These are phyloP conservation scores for Mycena crocata DNA, from an alignment of 768 basidiomycete species.

Conservation along the genomic window DNA sequence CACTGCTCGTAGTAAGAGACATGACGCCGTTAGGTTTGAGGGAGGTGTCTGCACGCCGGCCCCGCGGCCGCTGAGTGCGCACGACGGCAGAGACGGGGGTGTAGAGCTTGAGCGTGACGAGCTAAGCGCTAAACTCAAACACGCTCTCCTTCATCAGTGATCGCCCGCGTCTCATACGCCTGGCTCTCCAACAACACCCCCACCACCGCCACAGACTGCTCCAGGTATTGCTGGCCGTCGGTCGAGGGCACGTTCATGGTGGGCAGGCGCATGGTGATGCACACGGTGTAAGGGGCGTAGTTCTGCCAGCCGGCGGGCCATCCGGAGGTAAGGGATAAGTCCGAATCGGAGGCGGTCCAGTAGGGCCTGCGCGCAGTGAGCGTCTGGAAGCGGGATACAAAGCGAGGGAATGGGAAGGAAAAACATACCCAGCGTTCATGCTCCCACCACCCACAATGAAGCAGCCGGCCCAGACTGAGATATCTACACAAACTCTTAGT, in stretches of 20 bases:
- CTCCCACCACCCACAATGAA: constrained; percentile 71
- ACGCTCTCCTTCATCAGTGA: constrained; percentile 74
- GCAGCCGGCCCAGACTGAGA: constrained; percentile 73
- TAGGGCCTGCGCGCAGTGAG: constrained; percentile 54
- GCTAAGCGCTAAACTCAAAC: constrained; percentile 64
- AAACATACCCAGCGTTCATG: constrained; percentile 71
- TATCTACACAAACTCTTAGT: constrained; percentile 58
- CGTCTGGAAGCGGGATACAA: not conserved
- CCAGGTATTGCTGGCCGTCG: constrained; percentile 68
- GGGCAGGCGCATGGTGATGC: constrained; percentile 62
- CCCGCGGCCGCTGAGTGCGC: constrained; percentile 65
- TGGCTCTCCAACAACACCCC: constrained; percentile 56
- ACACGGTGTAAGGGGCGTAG: constrained; percentile 61
- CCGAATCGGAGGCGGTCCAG: constrained; percentile 62
- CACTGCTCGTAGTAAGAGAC: constrained; percentile 63
- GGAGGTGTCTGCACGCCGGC: constrained; percentile 67
- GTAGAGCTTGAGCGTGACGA: constrained; percentile 63
- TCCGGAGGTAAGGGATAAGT: constrained; percentile 62
- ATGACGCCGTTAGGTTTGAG: constrained; percentile 67
- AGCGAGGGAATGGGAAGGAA: not conserved
- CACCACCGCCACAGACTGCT: constrained; percentile 60
- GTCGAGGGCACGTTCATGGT: constrained; percentile 69
- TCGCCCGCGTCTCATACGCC: constrained; percentile 63
- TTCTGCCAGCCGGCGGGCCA: constrained; percentile 69
- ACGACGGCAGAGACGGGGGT: constrained; percentile 64